Evolutionary conservation across 1,284 basidiomycete species (phyloP), one percentile per base, ranked within the genome.

Genomic region (Ustilago cynodontis): DNA sequence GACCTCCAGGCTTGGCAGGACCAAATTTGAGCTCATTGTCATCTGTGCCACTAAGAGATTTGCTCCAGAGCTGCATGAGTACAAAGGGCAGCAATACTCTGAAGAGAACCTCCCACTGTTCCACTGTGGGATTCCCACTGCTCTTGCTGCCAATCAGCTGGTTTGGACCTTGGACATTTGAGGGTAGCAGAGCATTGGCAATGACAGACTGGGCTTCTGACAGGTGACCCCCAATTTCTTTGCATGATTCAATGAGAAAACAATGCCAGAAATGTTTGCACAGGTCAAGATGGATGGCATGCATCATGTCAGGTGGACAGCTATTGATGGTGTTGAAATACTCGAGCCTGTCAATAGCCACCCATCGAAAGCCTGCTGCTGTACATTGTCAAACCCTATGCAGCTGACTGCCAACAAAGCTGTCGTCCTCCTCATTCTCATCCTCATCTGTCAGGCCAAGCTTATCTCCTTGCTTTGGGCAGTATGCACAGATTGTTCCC

Each of bases 241-340:
- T 28, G 29, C 60, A 62, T 31, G 16, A 20, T 16, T 47, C 20
- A 13, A 62, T 28, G 6, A 62, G 60, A 9, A 62, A 47, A 7
- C 14, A 8, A 16, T 62, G 52, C 10, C 14, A 62, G 31, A 62
- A 62, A 6, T 31, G 39, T 24, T 62, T 62, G 41, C 60, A 62
- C n/a, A 62, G 29, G 10, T 51, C 60, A 45, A 62, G 60, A 29
- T 54, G 50, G 3, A 62, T 13, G 3, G 60, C 60, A 33, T 62
- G 60, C 60, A 62, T 62, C 6, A 22, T 9, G 22, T 62, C 41
- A 9, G 52, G 51, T 3, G 52, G 60, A 29, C 51, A 54, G 26
- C n/a, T 54, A n/a, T 20, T 3, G 2, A n/a, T 35, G 9, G 35
- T 26, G 3, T n/a, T 26, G 51, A 61, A 61, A 50, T 61, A 61